Conservation (phyloP, 73 alveolate species). For the Paramecium bursaria region DNA sequence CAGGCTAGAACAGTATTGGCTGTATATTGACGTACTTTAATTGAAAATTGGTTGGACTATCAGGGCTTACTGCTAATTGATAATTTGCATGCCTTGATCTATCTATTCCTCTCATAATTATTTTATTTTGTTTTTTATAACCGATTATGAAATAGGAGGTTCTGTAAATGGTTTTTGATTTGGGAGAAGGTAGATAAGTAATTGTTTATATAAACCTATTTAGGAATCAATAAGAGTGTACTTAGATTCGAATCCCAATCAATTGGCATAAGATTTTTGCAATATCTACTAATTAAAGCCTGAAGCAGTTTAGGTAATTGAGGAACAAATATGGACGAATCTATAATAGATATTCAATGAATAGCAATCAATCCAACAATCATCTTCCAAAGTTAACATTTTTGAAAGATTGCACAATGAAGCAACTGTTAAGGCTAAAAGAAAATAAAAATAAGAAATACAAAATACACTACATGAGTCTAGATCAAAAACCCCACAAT, state of each 20-base stretch:
- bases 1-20: neutral
- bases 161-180: conserved; percentile 22
- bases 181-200: conserved; percentile 36
- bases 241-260: conserved; percentile 7
- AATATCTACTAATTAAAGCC: conserved; percentile 17
- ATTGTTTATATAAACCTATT: neutral
- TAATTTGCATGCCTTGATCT: conserved; percentile 9
- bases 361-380: conserved; percentile 10
- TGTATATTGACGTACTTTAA: neutral
- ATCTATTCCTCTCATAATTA: conserved; percentile 16
- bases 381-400: conserved; percentile 30
- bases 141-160: conserved; percentile 9
- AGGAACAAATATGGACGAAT: no score
- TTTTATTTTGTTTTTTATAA: conserved; percentile 8
- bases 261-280: conserved; percentile 37
- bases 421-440: conserved; percentile 52
- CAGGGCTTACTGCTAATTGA: conserved; percentile 11
- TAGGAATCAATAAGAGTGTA: conserved; percentile 40
- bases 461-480: conserved; percentile 4
- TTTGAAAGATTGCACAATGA: conserved; percentile 47
- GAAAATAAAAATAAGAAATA: conserved; percentile 15
- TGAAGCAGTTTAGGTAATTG: conserved; percentile 26
- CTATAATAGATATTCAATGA: conserved; percentile 22
- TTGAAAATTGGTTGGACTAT: conserved; percentile 7
- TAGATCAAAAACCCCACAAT: neutral